Conservation (phyloP, 2,329 filamentous ascomycete species). For the Fusarium tanahbumbuense region DNA sequence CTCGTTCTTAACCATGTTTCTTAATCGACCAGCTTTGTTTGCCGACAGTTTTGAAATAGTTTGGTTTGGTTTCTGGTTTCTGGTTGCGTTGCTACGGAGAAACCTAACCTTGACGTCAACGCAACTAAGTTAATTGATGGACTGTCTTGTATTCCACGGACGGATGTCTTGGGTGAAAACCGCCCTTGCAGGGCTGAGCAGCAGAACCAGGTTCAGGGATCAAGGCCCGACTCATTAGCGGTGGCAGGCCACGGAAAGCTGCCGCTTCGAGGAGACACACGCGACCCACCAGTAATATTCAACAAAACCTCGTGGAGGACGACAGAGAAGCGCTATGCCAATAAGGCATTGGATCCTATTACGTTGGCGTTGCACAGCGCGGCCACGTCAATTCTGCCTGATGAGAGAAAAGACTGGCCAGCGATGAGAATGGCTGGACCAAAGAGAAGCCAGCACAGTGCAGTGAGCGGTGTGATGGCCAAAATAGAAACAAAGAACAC, state of each 20-base stretch:
- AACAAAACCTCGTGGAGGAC: conserved; percentile 18
- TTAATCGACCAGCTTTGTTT: conserved; percentile 4
- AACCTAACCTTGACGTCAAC: conserved; percentile 29
- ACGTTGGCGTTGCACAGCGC: conserved; percentile 27
- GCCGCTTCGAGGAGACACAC: conserved; percentile 26
- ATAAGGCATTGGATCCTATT: conserved; percentile 16
- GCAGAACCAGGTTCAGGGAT: conserved; percentile 10
- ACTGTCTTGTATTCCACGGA: neutral
- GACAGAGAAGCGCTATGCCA: conserved; percentile 17
- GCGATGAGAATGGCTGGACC: neutral
- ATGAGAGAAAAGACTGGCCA: neutral
- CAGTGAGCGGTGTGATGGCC: conserved; percentile 27
- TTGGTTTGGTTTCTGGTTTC: neutral
- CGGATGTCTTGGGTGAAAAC: neutral
- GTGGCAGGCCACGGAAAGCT: conserved; percentile 26
- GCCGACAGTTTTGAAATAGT: conserved; percentile 3
- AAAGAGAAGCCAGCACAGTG: conserved; percentile 3
- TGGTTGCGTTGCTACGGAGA: conserved; percentile 37
- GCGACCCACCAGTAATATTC: conserved; percentile 11
- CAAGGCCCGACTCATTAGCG: conserved; percentile 1
- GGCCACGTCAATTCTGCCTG: conserved; percentile 33
- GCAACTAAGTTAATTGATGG: neutral
- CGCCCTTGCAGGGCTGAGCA: conserved; percentile 34
- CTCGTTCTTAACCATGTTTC: neutral
- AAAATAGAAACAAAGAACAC: conserved; percentile 6